Evolutionary conservation across 257 asterid genomes (phyloP).

Genomic region (Avicennia marina): DNA sequence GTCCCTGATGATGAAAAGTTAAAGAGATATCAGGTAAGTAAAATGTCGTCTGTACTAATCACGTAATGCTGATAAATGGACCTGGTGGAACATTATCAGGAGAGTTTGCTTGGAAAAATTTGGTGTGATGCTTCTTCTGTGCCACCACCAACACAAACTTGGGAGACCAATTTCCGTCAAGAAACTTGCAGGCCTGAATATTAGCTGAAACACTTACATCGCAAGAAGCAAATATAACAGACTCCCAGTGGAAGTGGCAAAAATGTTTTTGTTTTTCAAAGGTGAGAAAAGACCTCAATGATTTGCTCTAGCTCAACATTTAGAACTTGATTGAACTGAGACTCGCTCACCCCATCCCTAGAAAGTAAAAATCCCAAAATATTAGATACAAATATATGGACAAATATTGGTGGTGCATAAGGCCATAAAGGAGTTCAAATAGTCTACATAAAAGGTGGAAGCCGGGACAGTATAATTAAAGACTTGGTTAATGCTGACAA

Average conservation of each 20-base stretch:
- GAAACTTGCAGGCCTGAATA: slow-evolving; percentile 58
- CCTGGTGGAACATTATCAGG: slow-evolving; percentile 71
- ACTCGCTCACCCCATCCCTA: slow-evolving; percentile 79
- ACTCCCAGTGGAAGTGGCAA: neutral
- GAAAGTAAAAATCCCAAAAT: neutral
- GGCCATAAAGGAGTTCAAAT: neutral
- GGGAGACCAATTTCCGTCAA: slow-evolving; percentile 49
- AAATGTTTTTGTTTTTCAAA: neutral
- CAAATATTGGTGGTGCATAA: neutral
- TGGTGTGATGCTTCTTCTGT: slow-evolving; percentile 74
- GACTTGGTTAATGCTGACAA: no score
- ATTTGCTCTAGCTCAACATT: slow-evolving; percentile 68
- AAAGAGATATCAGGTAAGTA: neutral
- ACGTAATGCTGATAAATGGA: slow-evolving; percentile 1
- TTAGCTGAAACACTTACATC: neutral
- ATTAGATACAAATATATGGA: neutral
- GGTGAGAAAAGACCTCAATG: slow-evolving; percentile 31
- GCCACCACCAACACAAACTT: slow-evolving; percentile 60
- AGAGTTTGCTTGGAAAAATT: slow-evolving; percentile 44
- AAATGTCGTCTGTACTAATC: neutral
- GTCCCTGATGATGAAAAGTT: slow-evolving; percentile 43
- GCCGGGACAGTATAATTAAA: no score
- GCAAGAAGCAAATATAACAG: neutral
- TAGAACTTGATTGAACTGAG: slow-evolving; percentile 70
- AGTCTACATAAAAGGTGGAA: neutral